A percentile compares a stretch with the other conserved stretches of the same genome.
phyloP scores from a whole-genome alignment of 768 basidiomycete species.

The Termitomyces bulborhizus region DNA sequence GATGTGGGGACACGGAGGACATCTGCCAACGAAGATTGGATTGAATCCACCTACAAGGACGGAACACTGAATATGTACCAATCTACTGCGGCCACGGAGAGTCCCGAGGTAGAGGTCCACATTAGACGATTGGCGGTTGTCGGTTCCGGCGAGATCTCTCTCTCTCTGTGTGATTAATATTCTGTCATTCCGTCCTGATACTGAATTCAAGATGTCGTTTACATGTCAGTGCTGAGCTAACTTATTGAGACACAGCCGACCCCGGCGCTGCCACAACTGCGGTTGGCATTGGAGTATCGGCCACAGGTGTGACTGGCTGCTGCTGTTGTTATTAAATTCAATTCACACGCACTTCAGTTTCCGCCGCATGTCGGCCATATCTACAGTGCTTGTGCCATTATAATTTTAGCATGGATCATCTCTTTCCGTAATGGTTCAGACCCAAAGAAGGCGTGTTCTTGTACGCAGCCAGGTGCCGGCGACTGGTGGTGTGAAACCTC shows the following conservation, averaged over 20 bases:
- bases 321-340: neutral
- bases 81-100: conserved; percentile 2
- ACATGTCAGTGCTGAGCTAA: neutral
- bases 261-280: neutral
- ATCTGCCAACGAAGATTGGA: neutral
- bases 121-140: neutral
- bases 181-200: neutral
- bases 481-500: neutral
- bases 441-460: neutral
- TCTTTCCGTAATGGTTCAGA: neutral
- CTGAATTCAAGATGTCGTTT: neutral
- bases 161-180: too few relatives aligned
- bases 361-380: neutral
- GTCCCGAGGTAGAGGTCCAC: conserved; percentile 13
- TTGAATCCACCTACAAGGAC: conserved; percentile 6
- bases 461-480: neutral
- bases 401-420: neutral
- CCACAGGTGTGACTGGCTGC: too few relatives aligned
- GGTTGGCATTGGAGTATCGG: neutral
- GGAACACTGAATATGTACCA: conserved; percentile 1
- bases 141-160: neutral
- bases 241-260: too few relatives aligned
- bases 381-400: neutral
- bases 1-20: neutral
- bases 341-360: neutral